Evolutionary conservation across 139 green algal species (phyloP).

Genomic region (Chlamydomonas sp.): DNA sequence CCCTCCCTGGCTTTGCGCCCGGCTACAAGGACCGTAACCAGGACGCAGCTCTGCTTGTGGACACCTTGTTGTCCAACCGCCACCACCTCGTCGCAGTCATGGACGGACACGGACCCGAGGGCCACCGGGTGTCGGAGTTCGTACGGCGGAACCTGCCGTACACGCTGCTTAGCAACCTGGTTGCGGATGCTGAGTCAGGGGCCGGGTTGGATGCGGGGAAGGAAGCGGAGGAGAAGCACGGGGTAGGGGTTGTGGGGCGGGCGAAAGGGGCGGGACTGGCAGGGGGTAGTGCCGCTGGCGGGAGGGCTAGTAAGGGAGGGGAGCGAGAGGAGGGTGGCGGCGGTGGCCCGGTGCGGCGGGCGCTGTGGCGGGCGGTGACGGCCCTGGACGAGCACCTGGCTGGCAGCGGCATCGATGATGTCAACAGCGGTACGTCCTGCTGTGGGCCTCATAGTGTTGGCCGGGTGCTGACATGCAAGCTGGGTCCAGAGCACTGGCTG

Average conservation of each 20-base stretch:
- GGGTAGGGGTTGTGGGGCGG: background rate
- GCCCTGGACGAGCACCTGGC: constrained; percentile 32
- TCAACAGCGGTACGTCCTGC: constrained; percentile 16
- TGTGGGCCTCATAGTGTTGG: too few species aligned
- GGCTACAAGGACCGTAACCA: constrained; percentile 61
- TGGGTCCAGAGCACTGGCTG: too few species aligned
- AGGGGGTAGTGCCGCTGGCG: background rate
- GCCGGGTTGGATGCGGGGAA: background rate
- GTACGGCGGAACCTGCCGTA: constrained; percentile 19
- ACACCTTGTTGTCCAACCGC: constrained; percentile 21
- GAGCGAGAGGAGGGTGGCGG: background rate
- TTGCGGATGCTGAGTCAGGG: background rate
- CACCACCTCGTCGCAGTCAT: constrained; percentile 30
- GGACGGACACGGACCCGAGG: constrained; percentile 44
- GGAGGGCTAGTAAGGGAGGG: background rate
- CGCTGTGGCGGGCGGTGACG: background rate
- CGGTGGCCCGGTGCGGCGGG: background rate
- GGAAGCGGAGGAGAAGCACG: background rate
- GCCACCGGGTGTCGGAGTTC: constrained; percentile 37
- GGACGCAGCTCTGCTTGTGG: constrained; percentile 39
- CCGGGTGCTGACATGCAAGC: too few species aligned
- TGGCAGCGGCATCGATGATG: constrained; percentile 33
- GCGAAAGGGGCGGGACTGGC: background rate
- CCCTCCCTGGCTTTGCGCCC: constrained; percentile 48
- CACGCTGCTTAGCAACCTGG: constrained; percentile 22